A percentile compares a stretch with the other conserved stretches of the same genome.
These are phyloP conservation scores for Luffa acutangula DNA, from an alignment of 306 rosid species.

Conservation along the genomic window DNA sequence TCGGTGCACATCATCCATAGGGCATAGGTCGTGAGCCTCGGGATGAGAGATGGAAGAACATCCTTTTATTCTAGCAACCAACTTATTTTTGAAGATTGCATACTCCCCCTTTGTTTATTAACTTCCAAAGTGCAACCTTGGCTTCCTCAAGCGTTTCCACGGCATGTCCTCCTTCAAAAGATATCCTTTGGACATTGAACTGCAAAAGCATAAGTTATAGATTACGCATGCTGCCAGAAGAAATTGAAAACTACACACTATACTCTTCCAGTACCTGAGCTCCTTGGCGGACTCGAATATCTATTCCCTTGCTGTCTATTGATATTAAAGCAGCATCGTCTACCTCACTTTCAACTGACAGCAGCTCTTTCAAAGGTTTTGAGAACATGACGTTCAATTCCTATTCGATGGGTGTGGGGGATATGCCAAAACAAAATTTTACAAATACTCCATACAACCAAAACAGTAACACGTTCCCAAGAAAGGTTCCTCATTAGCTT, in stretches of 20 bases:
- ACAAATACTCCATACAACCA: neutral
- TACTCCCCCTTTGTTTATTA: slow-evolving; percentile 58
- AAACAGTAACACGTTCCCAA: neutral
- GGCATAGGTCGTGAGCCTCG: neutral
- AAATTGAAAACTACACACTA: neutral
- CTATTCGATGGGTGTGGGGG: slow-evolving; percentile 16
- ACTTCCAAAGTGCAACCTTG: slow-evolving; percentile 79
- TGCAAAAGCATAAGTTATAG: slow-evolving; percentile 18
- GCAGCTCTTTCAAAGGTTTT: slow-evolving; percentile 77
- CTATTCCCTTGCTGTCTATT: slow-evolving; percentile 93
- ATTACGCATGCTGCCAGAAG: neutral
- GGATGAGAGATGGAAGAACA: neutral
- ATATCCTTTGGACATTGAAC: slow-evolving; percentile 92
- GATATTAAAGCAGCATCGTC: slow-evolving; percentile 98
- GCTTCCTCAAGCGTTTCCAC: slow-evolving; percentile 94
- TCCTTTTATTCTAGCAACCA: neutral
- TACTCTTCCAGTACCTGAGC: slow-evolving; percentile 54
- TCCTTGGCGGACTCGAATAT: slow-evolving; percentile 94
- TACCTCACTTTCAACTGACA: slow-evolving; percentile 76
- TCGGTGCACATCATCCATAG: neutral
- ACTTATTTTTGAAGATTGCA: slow-evolving; percentile 48
- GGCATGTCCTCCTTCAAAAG: slow-evolving; percentile 81
- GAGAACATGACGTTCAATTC: slow-evolving; percentile 92
- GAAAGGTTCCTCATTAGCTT: neutral
- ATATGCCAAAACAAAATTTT: neutral